Evolutionary conservation across 768 basidiomycete genomes (phyloP).

Genomic region (Goffeauzyma gilvescens): DNA sequence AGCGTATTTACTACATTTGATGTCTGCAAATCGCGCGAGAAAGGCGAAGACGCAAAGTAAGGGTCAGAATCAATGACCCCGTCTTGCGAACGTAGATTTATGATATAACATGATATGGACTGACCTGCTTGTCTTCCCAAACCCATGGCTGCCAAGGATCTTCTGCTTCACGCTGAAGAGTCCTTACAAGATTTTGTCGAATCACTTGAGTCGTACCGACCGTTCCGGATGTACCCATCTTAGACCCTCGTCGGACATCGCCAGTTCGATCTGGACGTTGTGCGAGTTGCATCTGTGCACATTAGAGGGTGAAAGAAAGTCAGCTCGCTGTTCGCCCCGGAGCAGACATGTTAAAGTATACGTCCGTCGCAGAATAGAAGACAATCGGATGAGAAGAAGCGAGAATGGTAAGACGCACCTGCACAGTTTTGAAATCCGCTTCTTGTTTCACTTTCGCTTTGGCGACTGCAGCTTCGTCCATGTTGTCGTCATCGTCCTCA

Average conservation of each 20-base stretch:
- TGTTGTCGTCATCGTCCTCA: constrained; percentile 5
- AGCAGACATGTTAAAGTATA: neutral
- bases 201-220: constrained; percentile 10
- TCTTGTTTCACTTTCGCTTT: constrained; percentile 1
- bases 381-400: neutral
- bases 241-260: constrained; percentile 3
- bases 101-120: neutral
- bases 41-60: neutral
- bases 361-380: too few species aligned
- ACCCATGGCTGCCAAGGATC: constrained; percentile 8
- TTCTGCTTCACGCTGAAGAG: constrained; percentile 4
- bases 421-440: constrained; percentile 8
- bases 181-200: constrained; percentile 6
- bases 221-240: constrained; percentile 12
- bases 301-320: neutral
- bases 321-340: neutral
- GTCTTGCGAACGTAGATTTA: neutral
- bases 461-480: neutral
- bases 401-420: neutral
- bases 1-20: constrained; percentile 11
- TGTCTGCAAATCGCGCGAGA: neutral
- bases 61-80: neutral
- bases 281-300: constrained; percentile 3
- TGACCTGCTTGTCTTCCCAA: constrained; percentile 8
- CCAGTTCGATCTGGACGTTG: neutral